Evolutionary conservation across 257 asterid species (phyloP).

Genomic region (Nicotiana sylvestris): DNA sequence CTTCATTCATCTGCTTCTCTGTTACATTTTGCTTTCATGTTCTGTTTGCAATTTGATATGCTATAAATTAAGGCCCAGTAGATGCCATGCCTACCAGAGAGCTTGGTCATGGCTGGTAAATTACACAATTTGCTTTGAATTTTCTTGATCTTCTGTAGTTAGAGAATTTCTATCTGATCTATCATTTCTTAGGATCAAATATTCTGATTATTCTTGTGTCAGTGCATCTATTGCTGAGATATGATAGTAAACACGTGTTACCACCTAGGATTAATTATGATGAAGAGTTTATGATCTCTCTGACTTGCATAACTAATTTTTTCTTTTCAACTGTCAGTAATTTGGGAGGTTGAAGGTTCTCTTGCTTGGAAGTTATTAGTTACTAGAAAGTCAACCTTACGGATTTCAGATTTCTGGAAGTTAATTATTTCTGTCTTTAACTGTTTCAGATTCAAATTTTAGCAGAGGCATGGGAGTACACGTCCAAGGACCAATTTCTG

Average conservation of each 20-base stretch:
- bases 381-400: background rate
- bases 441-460: slow-evolving; percentile 71
- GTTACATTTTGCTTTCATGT: background rate
- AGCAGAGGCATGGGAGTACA: slow-evolving; percentile 77
- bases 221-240: background rate
- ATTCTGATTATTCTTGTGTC: background rate
- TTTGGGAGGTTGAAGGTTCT: background rate
- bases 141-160: background rate
- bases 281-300: background rate
- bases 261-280: background rate
- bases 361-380: background rate
- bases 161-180: background rate
- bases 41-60: background rate
- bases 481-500: slow-evolving; percentile 61
- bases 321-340: background rate
- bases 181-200: background rate
- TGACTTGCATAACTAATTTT: background rate
- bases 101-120: background rate
- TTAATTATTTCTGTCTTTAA: background rate
- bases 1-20: background rate
- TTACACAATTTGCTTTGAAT: background rate
- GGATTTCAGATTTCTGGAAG: background rate
- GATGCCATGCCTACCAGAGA: background rate
- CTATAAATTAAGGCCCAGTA: background rate
- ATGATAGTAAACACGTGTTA: background rate